Conservation (phyloP, 177 flowering plant species). For the Vitis hybrid region DNA sequence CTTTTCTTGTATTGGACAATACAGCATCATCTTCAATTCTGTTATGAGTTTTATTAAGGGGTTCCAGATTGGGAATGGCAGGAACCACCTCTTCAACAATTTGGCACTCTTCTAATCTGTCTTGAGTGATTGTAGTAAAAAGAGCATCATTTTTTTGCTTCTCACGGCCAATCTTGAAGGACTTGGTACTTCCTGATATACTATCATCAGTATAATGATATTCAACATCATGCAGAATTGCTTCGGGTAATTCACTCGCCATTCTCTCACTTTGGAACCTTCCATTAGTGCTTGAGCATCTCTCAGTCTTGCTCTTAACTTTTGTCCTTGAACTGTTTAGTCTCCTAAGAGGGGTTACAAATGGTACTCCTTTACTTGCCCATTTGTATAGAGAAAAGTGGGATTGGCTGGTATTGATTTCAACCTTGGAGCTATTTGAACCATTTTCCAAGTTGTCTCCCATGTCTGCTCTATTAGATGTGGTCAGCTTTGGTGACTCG, state of each 20-base stretch:
- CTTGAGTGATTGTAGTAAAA: conserved; percentile 4
- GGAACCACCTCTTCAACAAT: conserved; percentile 21
- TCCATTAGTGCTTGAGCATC: conserved; percentile 26
- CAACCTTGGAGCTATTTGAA: conserved; percentile 22
- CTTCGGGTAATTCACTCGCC: conserved; percentile 17
- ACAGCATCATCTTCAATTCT: conserved; percentile 7
- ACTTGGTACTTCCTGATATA: conserved; percentile 6
- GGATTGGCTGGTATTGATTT: conserved; percentile 33
- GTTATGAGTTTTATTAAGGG: conserved; percentile 6
- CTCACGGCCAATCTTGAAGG: conserved; percentile 8
- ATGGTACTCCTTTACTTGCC: conserved; percentile 70
- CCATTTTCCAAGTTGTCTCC: conserved; percentile 18
- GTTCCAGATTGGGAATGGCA: conserved; percentile 16
- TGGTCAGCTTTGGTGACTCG: conserved; percentile 19
- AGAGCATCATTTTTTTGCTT: conserved; percentile 16
- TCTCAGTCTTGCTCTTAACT: conserved; percentile 24
- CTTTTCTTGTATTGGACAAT: conserved; percentile 8
- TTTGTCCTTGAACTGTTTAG: conserved; percentile 28
- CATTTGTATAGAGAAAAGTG: conserved; percentile 95
- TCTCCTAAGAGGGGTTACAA: conserved; percentile 40
- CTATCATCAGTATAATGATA: not conserved
- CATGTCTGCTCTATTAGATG: conserved; percentile 19
- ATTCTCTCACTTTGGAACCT: conserved; percentile 17
- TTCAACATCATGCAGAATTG: conserved; percentile 7
- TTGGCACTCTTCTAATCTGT: conserved; percentile 8